phyloP scores from a whole-genome alignment of 345 rosid genomes.

The Orychophragmus violaceus region DNA sequence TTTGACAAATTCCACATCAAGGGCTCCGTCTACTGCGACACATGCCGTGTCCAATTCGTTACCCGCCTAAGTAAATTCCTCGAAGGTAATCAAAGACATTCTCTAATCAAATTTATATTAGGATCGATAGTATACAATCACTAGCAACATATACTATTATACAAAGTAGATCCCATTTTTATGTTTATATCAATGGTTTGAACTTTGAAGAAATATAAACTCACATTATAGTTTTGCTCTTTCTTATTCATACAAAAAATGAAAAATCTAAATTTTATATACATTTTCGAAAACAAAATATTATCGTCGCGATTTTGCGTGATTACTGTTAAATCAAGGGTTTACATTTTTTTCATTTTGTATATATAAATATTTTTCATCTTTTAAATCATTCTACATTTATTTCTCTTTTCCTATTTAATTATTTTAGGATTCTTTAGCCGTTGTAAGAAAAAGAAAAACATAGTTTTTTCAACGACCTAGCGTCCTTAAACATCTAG shows the following conservation, averaged over 20 bases:
- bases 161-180: background rate
- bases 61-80: slow-evolving; percentile 44
- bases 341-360: background rate
- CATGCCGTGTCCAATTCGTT: slow-evolving; percentile 56
- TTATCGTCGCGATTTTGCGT: background rate
- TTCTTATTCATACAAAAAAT: too few species aligned
- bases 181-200: background rate
- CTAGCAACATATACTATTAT: background rate
- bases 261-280: too few species aligned
- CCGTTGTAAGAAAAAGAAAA: background rate
- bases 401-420: background rate
- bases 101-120: background rate
- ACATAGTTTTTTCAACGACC: background rate
- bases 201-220: background rate
- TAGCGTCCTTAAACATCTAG: background rate
- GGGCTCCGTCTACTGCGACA: slow-evolving; percentile 61
- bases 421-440: background rate
- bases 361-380: background rate
- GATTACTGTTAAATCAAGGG: background rate
- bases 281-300: too few species aligned
- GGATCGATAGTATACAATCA: background rate
- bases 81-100: slow-evolving; percentile 24
- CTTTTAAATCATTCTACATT: background rate
- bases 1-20: slow-evolving; percentile 34
- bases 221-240: background rate